Evolutionary conservation across 1,284 basidiomycete genomes (phyloP).

Genomic region (Vanrija pseudolonga): DNA sequence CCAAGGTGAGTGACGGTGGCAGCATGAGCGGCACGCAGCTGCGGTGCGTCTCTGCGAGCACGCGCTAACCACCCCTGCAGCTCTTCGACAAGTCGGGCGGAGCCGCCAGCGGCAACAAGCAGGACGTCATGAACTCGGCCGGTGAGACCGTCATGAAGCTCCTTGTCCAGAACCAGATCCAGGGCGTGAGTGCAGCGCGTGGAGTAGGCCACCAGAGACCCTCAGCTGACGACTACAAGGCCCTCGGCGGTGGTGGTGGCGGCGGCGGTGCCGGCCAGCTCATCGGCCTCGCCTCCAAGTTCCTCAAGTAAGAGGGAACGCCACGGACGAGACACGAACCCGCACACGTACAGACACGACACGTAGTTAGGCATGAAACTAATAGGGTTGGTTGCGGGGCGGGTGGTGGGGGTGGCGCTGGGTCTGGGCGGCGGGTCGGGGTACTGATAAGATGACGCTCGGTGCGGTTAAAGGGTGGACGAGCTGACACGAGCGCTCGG

Average conservation of each 20-base stretch:
- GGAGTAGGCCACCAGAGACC: background rate
- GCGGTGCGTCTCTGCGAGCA: too few relatives aligned
- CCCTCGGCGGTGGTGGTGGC: constrained; percentile 58
- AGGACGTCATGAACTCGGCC: constrained; percentile 74
- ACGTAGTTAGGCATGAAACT: too few relatives aligned
- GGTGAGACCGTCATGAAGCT: constrained; percentile 81
- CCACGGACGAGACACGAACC: too few relatives aligned
- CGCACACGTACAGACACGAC: too few relatives aligned
- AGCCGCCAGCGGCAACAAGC: constrained; percentile 64
- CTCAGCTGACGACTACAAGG: constrained; percentile 55
- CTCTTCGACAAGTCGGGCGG: constrained; percentile 68
- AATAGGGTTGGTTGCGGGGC: too few relatives aligned
- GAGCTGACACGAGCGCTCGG: too few relatives aligned
- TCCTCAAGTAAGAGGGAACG: constrained; percentile 1
- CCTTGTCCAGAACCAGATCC: constrained; percentile 54
- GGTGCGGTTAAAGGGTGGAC: too few relatives aligned
- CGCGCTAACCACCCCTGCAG: constrained; percentile 45
- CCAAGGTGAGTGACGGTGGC: constrained; percentile 31
- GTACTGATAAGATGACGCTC: too few relatives aligned
- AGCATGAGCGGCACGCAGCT: background rate
- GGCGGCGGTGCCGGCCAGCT: constrained; percentile 59
- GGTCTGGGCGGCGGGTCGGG: too few relatives aligned
- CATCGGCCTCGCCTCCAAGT: constrained; percentile 46
- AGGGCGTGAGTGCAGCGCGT: constrained; percentile 30
- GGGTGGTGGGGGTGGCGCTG: too few relatives aligned